A percentile compares a stretch with the other conserved stretches of the same genome.
Conservation (phyloP, 257 asterid species). For the Lycium barbarum region DNA sequence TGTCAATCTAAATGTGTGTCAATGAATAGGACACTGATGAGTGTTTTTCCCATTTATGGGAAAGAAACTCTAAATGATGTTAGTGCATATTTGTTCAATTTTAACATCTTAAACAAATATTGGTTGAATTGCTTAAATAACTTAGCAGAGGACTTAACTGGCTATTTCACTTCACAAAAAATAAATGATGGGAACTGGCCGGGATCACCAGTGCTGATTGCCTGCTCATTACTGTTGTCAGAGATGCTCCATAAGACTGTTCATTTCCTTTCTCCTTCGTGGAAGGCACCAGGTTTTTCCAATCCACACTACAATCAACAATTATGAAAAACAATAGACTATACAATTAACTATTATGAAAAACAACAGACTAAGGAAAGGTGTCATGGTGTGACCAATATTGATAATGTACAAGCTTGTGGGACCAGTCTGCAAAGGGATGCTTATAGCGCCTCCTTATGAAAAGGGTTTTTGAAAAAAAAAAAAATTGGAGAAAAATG, state of each 20-base stretch:
- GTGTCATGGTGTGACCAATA: conserved; percentile 11
- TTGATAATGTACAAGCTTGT: conserved; percentile 5
- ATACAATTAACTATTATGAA: no score
- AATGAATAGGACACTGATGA: background rate
- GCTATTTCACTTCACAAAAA: background rate
- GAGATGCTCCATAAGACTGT: conserved; percentile 43
- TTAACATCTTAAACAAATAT: conserved; percentile 14
- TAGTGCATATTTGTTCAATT: background rate
- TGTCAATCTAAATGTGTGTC: background rate
- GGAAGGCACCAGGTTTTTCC: conserved; percentile 45
- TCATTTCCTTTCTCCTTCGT: conserved; percentile 48
- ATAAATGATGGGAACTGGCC: conserved; percentile 53
- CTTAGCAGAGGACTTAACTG: background rate
- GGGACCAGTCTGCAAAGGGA: background rate
- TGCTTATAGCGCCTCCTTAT: background rate
- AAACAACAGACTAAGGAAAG: conserved; percentile 22
- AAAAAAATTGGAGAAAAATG: no score
- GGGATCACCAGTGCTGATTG: conserved; percentile 63
- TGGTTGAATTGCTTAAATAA: background rate
- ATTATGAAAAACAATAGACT: no score
- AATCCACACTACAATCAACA: conserved; percentile 60
- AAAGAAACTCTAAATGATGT: background rate
- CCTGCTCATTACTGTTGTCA: conserved; percentile 49
- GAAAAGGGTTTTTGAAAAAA: no score
- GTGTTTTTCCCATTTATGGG: background rate